phyloP scores from a whole-genome alignment of 148 eudicot species.

The Hydrangea macrophylla region DNA sequence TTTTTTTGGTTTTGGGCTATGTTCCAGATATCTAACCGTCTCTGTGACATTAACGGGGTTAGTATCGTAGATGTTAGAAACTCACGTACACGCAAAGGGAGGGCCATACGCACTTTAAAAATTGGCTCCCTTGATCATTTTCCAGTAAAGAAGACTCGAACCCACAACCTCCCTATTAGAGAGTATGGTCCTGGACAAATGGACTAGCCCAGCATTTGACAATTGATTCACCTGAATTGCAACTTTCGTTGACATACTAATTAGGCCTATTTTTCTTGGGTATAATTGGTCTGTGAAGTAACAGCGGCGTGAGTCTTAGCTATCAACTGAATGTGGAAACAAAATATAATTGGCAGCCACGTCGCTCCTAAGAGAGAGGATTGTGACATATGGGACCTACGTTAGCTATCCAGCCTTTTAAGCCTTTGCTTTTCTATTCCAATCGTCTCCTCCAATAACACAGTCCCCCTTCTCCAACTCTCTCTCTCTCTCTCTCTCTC shows the following conservation, averaged over 20 bases:
- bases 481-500: constrained; percentile 12
- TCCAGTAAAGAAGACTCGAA: too few species aligned
- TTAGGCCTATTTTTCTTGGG: not conserved
- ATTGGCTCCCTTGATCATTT: too few species aligned
- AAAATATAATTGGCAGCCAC: constrained; percentile 11
- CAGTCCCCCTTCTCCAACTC: not conserved
- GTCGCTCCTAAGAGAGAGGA: not conserved
- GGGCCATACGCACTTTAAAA: too few species aligned
- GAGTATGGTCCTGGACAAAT: too few species aligned
- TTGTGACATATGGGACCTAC: constrained; percentile 9
- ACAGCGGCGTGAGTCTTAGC: not conserved
- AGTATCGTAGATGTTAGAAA: too few species aligned
- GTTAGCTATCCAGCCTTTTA: constrained; percentile 6
- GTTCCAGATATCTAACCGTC: too few species aligned
- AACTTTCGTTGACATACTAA: not conserved
- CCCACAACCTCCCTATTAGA: too few species aligned
- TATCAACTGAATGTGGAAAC: not conserved
- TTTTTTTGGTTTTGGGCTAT: too few species aligned
- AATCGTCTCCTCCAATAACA: not conserved
- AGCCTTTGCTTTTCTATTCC: not conserved
- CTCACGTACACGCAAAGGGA: too few species aligned
- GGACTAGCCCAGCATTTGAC: too few species aligned
- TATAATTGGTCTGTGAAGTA: too few species aligned
- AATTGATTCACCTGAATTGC: not conserved
- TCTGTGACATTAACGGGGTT: too few species aligned